Evolutionary conservation across 345 rosid species (phyloP).

Genomic region (Eucalyptus marginata): DNA sequence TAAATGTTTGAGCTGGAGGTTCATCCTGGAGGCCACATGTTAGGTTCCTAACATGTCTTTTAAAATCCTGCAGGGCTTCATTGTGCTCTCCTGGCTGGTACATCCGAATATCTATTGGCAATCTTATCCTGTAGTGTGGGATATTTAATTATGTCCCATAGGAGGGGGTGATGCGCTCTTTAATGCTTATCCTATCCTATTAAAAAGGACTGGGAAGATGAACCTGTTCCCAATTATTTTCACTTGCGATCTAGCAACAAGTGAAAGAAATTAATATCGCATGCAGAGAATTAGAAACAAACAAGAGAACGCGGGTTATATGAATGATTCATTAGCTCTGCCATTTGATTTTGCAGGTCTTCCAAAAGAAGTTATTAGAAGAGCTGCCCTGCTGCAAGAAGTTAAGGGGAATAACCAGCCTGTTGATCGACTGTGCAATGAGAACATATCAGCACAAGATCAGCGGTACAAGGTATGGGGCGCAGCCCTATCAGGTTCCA

Average conservation of each 20-base stretch:
- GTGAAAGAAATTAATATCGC: neutral
- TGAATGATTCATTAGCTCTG: neutral
- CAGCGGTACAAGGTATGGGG: slow-evolving; percentile 47
- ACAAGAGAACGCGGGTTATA: neutral
- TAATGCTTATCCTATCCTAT: neutral
- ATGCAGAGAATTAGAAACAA: neutral
- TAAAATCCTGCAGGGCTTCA: slow-evolving; percentile 57
- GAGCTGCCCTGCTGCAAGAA: slow-evolving; percentile 62
- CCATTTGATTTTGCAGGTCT: slow-evolving; percentile 32
- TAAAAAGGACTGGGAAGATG: neutral
- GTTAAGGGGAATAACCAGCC: slow-evolving; percentile 28
- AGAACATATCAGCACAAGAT: slow-evolving; percentile 51
- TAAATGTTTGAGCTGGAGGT: neutral
- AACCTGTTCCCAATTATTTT: neutral
- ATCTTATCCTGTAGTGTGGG: neutral
- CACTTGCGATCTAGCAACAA: neutral
- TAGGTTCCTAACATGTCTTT: neutral
- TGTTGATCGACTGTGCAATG: slow-evolving; percentile 40
- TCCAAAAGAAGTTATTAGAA: slow-evolving; percentile 67
- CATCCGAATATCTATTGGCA: neutral
- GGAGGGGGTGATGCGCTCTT: neutral
- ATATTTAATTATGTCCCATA: neutral
- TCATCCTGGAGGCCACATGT: neutral
- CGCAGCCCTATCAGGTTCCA: neutral
- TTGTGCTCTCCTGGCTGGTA: slow-evolving; percentile 88